These are phyloP conservation scores for Penicillium sp. DNA, from an alignment of 2,329 filamentous ascomycete genomes.

Conservation along the genomic window DNA sequence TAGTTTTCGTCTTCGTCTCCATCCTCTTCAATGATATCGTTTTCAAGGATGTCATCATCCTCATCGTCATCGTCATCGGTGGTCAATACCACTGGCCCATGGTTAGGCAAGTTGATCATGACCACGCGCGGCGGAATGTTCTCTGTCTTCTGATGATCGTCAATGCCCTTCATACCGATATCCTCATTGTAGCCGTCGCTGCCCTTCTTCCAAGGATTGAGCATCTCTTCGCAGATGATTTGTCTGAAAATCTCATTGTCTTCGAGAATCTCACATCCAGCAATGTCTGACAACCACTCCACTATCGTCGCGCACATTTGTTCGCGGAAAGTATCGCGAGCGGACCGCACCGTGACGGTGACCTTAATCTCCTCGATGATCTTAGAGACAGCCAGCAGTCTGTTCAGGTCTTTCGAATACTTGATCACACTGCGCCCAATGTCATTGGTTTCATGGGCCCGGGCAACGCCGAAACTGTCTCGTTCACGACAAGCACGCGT, in stretches of 20 bases:
- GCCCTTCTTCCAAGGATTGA: conserved; percentile 81
- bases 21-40: conserved; percentile 25
- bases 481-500: conserved; percentile 79
- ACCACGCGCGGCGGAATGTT: conserved; percentile 37
- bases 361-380: conserved; percentile 94
- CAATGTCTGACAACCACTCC: conserved; percentile 91
- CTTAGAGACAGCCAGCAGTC: conserved; percentile 71
- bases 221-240: conserved; percentile 84
- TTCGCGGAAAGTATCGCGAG: conserved; percentile 91
- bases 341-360: conserved; percentile 88
- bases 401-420: conserved; percentile 67
- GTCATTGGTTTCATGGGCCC: conserved; percentile 84
- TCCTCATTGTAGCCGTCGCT: conserved; percentile 76
- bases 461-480: conserved; percentile 62
- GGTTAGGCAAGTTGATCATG: conserved; percentile 40
- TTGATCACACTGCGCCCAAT: conserved; percentile 82
- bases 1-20: conserved; percentile 46
- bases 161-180: conserved; percentile 72
- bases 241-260: conserved; percentile 75
- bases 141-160: conserved; percentile 73
- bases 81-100: conserved; percentile 44
- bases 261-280: conserved; percentile 77
- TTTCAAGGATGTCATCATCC: conserved; percentile 29
- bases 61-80: conserved; percentile 48
- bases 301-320: conserved; percentile 98